Percentiles rank a stretch among this genome's conserved stretches.
phyloP scores from a whole-genome alignment of 2,329 filamentous ascomycete species.

The Lanzia echinophila region DNA sequence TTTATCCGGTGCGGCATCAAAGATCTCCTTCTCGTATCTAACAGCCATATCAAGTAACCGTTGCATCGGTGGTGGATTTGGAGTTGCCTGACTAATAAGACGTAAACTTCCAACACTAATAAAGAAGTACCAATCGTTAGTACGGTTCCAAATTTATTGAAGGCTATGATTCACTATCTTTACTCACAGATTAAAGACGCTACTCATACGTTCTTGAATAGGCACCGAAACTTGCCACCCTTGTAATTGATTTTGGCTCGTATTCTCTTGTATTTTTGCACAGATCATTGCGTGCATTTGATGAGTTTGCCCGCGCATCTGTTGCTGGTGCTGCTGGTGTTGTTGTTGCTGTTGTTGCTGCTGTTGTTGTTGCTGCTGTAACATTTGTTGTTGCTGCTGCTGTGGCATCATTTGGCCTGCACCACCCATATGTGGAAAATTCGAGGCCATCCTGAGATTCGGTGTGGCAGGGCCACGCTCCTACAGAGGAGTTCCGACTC shows the following conservation, averaged over 20 bases:
- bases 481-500: slow-evolving; percentile 19
- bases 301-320: not conserved
- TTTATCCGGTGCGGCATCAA: slow-evolving; percentile 24
- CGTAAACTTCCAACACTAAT: slow-evolving; percentile 26
- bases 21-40: slow-evolving; percentile 28
- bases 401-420: slow-evolving; percentile 27
- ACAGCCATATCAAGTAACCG: slow-evolving; percentile 27
- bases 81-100: slow-evolving; percentile 10
- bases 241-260: slow-evolving; percentile 15
- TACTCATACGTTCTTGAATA: slow-evolving; percentile 25
- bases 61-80: slow-evolving; percentile 9
- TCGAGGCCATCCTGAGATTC: slow-evolving; percentile 26
- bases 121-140: not conserved
- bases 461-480: slow-evolving; percentile 24
- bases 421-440: slow-evolving; percentile 28
- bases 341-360: slow-evolving; percentile 5
- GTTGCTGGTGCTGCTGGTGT: not conserved
- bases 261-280: slow-evolving; percentile 22
- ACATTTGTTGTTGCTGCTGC: slow-evolving; percentile 20
- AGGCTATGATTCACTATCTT: not conserved
- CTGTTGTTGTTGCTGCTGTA: slow-evolving; percentile 18
- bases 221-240: slow-evolving; percentile 26
- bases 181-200: slow-evolving; percentile 26
- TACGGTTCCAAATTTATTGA: not conserved
- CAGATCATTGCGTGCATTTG: slow-evolving; percentile 18